Base-by-base conservation (phyloP, 2,329 filamentous ascomycete species). In the Botrytis galanthina region DNA sequence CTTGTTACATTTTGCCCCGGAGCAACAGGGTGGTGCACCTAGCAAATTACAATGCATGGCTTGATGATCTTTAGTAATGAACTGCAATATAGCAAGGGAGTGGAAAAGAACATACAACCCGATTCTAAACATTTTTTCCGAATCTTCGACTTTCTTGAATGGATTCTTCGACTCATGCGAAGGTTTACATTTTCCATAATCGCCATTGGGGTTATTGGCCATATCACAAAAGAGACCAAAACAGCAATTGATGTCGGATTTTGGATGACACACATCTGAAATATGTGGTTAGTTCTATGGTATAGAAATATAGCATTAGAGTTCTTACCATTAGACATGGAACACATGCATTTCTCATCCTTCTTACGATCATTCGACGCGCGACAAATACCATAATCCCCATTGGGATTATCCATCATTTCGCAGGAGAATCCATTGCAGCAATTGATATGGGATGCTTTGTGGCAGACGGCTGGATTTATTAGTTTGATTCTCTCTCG, bases 21-120 rank as follows among this genome's bases (percentile, higher is more conserved):
- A 64, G 20, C n/a, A 64, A 46, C 62, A 64, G 35, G 42, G 62
- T 64, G 62, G 62, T 22, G 62, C 62, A 35, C 42, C 62, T 22
- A 3, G 62, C 16, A 64, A 22, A 35, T 64, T 64, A 20, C 62
- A 64, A 26, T 64, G 42, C 9, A 46, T 64, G 14, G 62, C 42
- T 64, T 7, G 29, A 20, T 29, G 35, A 18, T 22, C 3, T 32
- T 64, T 35, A 64, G 42, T 35, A 46, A 22, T 46, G 9, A 14
- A 3, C 10, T 14, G 29, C 9, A 16, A 64, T 46, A 2, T 6
- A 46, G 26, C 2, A 32, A 10, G 0, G 6, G 8, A 46, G 1
- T 64, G 29, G 26, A 46, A 18, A 9, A 32, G 10, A 64, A 46
- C 42, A 46, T 35, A 64, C 62, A 14, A 26, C 62, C 42, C 26